Percentiles rank a stretch among this genome's conserved stretches.
These are phyloP conservation scores for Pyrenochaeta sp. DNA, from an alignment of 2,329 filamentous ascomycete species.

Conservation along the genomic window DNA sequence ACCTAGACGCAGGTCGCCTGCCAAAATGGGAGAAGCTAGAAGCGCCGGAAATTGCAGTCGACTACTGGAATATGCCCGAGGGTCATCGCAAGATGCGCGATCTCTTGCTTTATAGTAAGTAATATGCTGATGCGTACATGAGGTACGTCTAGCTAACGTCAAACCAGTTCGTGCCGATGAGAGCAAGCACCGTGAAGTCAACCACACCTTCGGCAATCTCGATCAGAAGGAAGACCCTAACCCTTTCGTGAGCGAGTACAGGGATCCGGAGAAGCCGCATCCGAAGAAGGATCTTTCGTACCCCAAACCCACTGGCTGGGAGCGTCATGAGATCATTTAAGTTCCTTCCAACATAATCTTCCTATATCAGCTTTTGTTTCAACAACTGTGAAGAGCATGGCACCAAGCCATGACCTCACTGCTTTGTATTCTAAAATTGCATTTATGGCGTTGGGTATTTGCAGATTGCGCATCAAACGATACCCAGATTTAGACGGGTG, in stretches of 20 bases:
- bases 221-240: slow-evolving; percentile 88
- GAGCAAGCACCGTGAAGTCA: slow-evolving; percentile 81
- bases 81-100: slow-evolving; percentile 83
- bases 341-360: neutral
- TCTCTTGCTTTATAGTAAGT: slow-evolving; percentile 83
- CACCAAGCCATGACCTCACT: neutral
- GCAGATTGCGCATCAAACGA: slow-evolving; percentile 2
- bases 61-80: slow-evolving; percentile 95
- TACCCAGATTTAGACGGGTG: slow-evolving; percentile 8
- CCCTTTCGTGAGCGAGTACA: slow-evolving; percentile 86
- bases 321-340: slow-evolving; percentile 70
- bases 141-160: slow-evolving; percentile 11
- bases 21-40: slow-evolving; percentile 81
- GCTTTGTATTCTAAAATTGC: neutral
- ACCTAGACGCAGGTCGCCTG: slow-evolving; percentile 84
- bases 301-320: slow-evolving; percentile 77
- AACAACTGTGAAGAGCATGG: neutral
- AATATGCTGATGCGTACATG: neutral
- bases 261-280: slow-evolving; percentile 71
- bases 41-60: slow-evolving; percentile 87
- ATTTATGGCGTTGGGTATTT: slow-evolving; percentile 13
- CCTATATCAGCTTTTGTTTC: neutral
- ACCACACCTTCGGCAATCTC: slow-evolving; percentile 92
- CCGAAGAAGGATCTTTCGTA: slow-evolving; percentile 73
- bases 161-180: slow-evolving; percentile 48